Evolutionary conservation across 2,329 filamentous ascomycete genomes (phyloP).

Genomic region (Tolypocladium ophioglossoides): DNA sequence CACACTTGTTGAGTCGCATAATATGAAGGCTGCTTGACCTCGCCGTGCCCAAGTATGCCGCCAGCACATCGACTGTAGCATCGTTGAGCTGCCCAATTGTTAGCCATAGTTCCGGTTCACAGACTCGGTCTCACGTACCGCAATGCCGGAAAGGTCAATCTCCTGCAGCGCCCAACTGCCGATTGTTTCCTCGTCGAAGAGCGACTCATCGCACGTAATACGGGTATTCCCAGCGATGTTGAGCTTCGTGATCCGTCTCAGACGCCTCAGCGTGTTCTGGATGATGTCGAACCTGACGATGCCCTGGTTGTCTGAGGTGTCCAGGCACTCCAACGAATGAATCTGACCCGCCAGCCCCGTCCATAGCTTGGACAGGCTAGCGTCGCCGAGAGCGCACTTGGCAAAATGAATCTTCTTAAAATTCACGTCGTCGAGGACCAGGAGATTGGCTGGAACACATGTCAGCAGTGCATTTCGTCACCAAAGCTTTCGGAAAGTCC

Average conservation of each 20-base stretch:
- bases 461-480: constrained; percentile 3
- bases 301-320: constrained; percentile 43
- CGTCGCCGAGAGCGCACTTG: constrained; percentile 39
- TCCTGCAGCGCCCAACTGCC: constrained; percentile 38
- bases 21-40: constrained; percentile 30
- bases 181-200: constrained; percentile 35
- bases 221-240: constrained; percentile 42
- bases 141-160: constrained; percentile 43
- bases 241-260: constrained; percentile 33
- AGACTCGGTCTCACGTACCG: constrained; percentile 22
- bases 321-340: constrained; percentile 34
- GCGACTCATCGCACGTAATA: constrained; percentile 29
- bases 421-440: constrained; percentile 23
- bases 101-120: neutral
- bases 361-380: constrained; percentile 36
- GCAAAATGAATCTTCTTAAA: constrained; percentile 40
- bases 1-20: constrained; percentile 40
- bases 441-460: constrained; percentile 16
- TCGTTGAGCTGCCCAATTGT: constrained; percentile 31
- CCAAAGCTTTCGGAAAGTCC: neutral
- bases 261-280: constrained; percentile 30
- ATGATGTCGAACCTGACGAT: constrained; percentile 37
- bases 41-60: constrained; percentile 31
- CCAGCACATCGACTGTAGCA: constrained; percentile 34
- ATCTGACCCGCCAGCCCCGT: constrained; percentile 33